A percentile compares a stretch with the other conserved stretches of the same genome.
These are phyloP conservation scores for Epichloe sibirici DNA, from an alignment of 2,329 filamentous ascomycete genomes.

Conservation along the genomic window DNA sequence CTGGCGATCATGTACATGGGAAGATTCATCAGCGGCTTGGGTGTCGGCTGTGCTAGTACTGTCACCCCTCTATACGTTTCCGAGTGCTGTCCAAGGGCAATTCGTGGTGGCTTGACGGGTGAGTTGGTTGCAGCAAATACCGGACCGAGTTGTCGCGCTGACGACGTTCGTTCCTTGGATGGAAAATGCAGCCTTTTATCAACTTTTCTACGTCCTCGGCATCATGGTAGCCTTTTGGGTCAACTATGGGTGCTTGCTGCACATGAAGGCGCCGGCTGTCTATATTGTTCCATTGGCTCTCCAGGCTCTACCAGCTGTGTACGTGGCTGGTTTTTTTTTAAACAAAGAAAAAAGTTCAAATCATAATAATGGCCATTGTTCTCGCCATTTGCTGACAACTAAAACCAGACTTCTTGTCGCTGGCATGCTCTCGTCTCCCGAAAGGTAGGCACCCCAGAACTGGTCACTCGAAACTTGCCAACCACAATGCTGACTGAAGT, in stretches of 20 bases:
- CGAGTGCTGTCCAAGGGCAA: conserved; percentile 37
- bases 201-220: conserved; percentile 35
- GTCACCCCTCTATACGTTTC: conserved; percentile 33
- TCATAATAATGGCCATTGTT: too few relatives aligned
- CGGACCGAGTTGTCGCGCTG: neutral
- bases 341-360: too few relatives aligned
- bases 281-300: conserved; percentile 53
- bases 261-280: conserved; percentile 32
- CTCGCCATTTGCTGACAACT: neutral
- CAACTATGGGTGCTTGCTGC: conserved; percentile 40
- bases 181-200: conserved; percentile 29
- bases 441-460: conserved; percentile 19
- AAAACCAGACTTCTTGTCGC: conserved; percentile 33
- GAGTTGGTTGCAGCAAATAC: conserved; percentile 2
- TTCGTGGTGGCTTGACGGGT: conserved; percentile 37
- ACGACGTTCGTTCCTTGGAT: neutral
- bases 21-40: conserved; percentile 39
- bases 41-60: conserved; percentile 37
- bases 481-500: conserved; percentile 15
- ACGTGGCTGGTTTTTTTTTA: conserved; percentile 7
- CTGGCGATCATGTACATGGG: conserved; percentile 54
- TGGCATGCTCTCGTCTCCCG: conserved; percentile 48
- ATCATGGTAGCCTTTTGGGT: conserved; percentile 35
- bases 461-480: too few relatives aligned
- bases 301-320: conserved; percentile 51